A percentile compares a stretch with the other conserved stretches of the same genome.
phyloP scores from a whole-genome alignment of 129 eudicot genomes.

The Lactuca sativa region DNA sequence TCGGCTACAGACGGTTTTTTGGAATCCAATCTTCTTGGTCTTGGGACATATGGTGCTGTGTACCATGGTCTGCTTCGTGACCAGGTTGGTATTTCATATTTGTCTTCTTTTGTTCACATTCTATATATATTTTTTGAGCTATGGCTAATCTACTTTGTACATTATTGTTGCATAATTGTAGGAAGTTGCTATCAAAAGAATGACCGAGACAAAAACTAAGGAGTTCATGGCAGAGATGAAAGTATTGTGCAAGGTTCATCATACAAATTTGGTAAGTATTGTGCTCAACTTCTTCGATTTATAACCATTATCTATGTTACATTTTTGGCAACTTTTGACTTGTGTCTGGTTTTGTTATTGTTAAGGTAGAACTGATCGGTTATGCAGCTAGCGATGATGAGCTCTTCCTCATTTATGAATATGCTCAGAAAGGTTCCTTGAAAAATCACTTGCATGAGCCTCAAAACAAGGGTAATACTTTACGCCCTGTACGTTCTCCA shows the following conservation, averaged over 20 bases:
- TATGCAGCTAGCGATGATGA: constrained; percentile 80
- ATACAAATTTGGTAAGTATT: constrained; percentile 81
- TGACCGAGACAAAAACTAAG: constrained; percentile 83
- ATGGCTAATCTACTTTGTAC: constrained; percentile 4
- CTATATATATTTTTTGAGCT: background rate
- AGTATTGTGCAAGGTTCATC: constrained; percentile 96
- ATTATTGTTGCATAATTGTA: constrained; percentile 30
- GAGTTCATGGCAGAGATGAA: constrained; percentile 92
- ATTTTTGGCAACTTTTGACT: constrained; percentile 12
- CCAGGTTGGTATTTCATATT: constrained; percentile 48
- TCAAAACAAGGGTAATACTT: constrained; percentile 65
- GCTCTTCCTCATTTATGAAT: constrained; percentile 79
- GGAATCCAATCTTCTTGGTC: constrained; percentile 85
- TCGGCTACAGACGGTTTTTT: constrained; percentile 76
- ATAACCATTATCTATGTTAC: background rate
- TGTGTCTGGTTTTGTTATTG: constrained; percentile 32
- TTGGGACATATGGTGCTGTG: constrained; percentile 88
- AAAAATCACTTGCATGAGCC: constrained; percentile 85
- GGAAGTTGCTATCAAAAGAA: constrained; percentile 94
- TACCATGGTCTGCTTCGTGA: constrained; percentile 76
- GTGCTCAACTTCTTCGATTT: constrained; percentile 14
- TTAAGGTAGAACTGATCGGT: constrained; percentile 93
- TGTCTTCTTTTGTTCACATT: constrained; percentile 9
- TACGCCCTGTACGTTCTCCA: constrained; percentile 2
- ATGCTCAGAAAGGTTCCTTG: constrained; percentile 89